A percentile compares a stretch with the other conserved stretches of the same genome.
Evolutionary conservation across 257 asterid genomes (phyloP).

Genomic region (Nicotiana paniculata): DNA sequence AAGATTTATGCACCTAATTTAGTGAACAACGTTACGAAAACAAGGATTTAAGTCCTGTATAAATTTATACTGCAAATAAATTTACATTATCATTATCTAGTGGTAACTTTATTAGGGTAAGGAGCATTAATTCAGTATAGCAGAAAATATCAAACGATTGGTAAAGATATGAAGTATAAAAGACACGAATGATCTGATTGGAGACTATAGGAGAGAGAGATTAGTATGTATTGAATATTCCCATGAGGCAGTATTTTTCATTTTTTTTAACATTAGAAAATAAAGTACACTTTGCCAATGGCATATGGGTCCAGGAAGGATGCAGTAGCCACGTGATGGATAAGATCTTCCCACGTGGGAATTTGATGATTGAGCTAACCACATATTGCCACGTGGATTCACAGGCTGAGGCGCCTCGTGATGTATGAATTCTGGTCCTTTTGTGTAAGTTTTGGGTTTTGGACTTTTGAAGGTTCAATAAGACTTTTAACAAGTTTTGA

Average conservation of each 20-base stretch:
- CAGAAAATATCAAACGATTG: no score
- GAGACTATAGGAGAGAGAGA: background rate
- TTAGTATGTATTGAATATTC: background rate
- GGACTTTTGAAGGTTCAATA: background rate
- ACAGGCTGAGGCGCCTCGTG: background rate
- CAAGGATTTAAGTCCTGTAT: no score
- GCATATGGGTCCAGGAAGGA: background rate
- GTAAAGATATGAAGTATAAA: no score
- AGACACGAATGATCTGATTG: background rate
- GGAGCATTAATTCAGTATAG: no score
- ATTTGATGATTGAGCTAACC: constrained; percentile 1
- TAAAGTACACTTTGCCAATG: background rate
- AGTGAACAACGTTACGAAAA: no score
- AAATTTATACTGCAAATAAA: no score
- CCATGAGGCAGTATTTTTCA: background rate
- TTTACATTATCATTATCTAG: no score
- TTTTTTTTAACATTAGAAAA: background rate
- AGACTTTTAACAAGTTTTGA: background rate
- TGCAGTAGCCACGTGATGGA: background rate
- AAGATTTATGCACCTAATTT: no score
- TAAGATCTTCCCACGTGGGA: background rate
- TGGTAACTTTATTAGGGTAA: no score
- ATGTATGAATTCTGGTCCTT: background rate
- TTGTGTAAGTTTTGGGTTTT: background rate
- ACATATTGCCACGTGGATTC: background rate